Conservation (phyloP, 768 basidiomycete species). For the Tricholoma hemisulphureum region DNA sequence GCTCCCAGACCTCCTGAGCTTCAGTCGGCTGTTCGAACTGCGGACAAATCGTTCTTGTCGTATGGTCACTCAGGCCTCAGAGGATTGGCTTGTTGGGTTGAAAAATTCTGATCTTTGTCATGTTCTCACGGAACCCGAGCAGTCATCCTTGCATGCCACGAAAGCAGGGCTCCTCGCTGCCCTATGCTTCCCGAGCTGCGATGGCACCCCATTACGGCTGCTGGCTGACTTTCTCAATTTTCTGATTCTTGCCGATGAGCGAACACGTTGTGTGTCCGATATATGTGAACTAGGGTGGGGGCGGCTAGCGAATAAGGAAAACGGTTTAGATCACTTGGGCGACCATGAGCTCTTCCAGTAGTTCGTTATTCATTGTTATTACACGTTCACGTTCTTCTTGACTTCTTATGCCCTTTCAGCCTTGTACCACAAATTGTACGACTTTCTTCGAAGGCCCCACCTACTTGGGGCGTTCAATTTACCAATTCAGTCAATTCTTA, state of each 20-base stretch:
- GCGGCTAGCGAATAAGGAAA: constrained; percentile 11
- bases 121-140: constrained; percentile 28
- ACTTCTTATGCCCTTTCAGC: constrained; percentile 22
- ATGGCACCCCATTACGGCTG: constrained; percentile 52
- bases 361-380: constrained; percentile 27
- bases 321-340: constrained; percentile 11
- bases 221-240: constrained; percentile 50
- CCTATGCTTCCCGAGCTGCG: constrained; percentile 58
- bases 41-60: constrained; percentile 40
- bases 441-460: constrained; percentile 30
- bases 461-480: constrained; percentile 44
- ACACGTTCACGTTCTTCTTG: constrained; percentile 9
- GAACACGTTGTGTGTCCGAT: constrained; percentile 18
- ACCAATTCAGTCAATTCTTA: constrained; percentile 33
- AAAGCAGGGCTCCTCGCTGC: constrained; percentile 54
- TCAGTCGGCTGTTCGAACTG: constrained; percentile 33
- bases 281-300: constrained; percentile 18
- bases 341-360: constrained; percentile 33
- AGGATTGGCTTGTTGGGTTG: constrained; percentile 27
- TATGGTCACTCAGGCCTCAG: constrained; percentile 31
- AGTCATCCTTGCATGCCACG: constrained; percentile 21
- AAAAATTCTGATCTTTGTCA: constrained; percentile 10
- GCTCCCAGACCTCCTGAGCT: constrained; percentile 39
- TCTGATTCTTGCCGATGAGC: constrained; percentile 34
- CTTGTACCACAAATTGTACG: constrained; percentile 38